Evolutionary conservation across 2,329 filamentous ascomycete species (phyloP), one percentile per base, ranked within the genome.

Genomic region (Furcasterigmium sp.): DNA sequence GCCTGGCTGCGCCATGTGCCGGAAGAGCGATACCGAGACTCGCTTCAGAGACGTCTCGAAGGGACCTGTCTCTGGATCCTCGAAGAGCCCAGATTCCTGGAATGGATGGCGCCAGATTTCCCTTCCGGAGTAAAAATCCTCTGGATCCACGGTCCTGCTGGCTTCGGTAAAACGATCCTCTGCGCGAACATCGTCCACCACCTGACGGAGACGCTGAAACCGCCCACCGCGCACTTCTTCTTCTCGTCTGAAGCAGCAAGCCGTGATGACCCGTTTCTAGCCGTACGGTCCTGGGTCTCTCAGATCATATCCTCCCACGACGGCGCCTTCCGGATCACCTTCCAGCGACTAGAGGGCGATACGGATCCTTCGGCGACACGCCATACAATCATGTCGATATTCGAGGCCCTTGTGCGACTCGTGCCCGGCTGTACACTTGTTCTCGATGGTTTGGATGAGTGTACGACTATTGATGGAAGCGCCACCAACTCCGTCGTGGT

Each of bases 371-470:
- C 36, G 1, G 55, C 58, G 2, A 54, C 56, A 0, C 30, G 48
- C 3, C 35, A 10, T 0, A 41, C 43, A 2, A 44, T 62, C 3
- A 10, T 51, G 3, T 13, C 41, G 0, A 21, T 62, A 5, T 55
- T 61, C 15, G 32, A 26, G 2, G 14, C 48, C 3, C 6, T 57
- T 0, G 5, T 54, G 1, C 39, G 39, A 1, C 19, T 18, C 1
- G 25, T 56, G 4, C 52, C 56, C 0, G 30, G 19, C 1, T 59
- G 51, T 3, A 44, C 39, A 0, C 53, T 64, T 6, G 23, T 63
- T 0, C 21, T 60, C 0, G 63, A 67, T 28, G 62, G 64, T 1
- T 46, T 66, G 10, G 63, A 67, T 13, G 63, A 67, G 43, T 67
- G 58, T 4, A 43, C 42, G 0, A 30, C 37, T 2, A 5, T 47